Percentiles rank a stretch among this genome's conserved stretches.
These are phyloP conservation scores for Penicillium psychrosexuale DNA, from an alignment of 2,329 filamentous ascomycete species.

Conservation along the genomic window DNA sequence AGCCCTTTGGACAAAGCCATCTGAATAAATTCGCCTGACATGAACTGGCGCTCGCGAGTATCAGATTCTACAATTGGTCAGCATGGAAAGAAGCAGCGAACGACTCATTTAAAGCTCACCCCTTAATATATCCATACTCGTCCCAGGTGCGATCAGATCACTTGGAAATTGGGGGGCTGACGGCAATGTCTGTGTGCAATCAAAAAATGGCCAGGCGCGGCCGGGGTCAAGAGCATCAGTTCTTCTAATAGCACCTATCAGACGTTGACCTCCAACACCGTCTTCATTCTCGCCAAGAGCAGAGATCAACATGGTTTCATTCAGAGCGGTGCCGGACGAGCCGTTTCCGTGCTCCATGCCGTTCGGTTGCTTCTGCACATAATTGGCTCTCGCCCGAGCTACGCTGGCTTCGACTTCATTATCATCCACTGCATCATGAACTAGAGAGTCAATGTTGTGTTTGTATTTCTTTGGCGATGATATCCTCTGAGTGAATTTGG, in stretches of 20 bases:
- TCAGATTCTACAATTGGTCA: conserved; percentile 42
- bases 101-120: conserved; percentile 23
- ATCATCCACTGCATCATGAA: conserved; percentile 59
- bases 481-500: background rate
- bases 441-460: conserved; percentile 61
- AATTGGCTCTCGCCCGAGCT: conserved; percentile 36
- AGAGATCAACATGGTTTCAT: conserved; percentile 43
- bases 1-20: conserved; percentile 44
- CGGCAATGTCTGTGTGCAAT: conserved; percentile 24
- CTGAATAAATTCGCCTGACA: conserved; percentile 55
- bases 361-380: conserved; percentile 16
- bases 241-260: conserved; percentile 57
- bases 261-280: conserved; percentile 44
- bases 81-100: background rate
- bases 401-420: conserved; percentile 56
- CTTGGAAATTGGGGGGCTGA: conserved; percentile 35
- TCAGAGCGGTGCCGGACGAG: conserved; percentile 15
- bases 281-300: conserved; percentile 45
- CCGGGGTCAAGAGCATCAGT: conserved; percentile 57
- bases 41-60: conserved; percentile 57
- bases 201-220: conserved; percentile 59
- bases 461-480: conserved; percentile 48
- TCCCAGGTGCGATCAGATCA: conserved; percentile 28
- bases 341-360: background rate
- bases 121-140: conserved; percentile 33